phyloP scores from a whole-genome alignment of 2,329 filamentous ascomycete species.

The Falciphora oryzae region DNA sequence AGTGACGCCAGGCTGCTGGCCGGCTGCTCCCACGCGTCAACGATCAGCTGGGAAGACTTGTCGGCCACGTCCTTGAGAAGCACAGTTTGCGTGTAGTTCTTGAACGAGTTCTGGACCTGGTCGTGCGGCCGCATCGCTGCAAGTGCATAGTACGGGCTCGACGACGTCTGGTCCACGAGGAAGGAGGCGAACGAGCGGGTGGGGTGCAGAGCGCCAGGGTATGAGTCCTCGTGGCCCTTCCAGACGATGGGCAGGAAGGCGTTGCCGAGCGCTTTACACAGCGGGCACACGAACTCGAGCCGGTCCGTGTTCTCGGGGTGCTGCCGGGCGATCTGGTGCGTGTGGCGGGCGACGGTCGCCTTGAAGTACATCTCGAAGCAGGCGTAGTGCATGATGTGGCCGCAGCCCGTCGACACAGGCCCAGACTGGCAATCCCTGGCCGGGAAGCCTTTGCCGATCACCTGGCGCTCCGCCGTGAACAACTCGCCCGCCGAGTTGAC shows the following conservation, averaged over 20 bases:
- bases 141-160: constrained; percentile 33
- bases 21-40: constrained; percentile 38
- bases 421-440: constrained; percentile 60
- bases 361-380: constrained; percentile 92
- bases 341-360: constrained; percentile 76
- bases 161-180: constrained; percentile 51
- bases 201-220: constrained; percentile 63
- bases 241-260: constrained; percentile 91
- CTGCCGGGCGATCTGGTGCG: constrained; percentile 87
- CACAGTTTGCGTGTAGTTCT: constrained; percentile 30
- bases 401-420: constrained; percentile 84
- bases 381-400: constrained; percentile 96
- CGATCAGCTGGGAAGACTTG: constrained; percentile 28
- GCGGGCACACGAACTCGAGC: constrained; percentile 91
- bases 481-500: constrained; percentile 65
- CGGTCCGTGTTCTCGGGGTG: constrained; percentile 76
- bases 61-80: constrained; percentile 36
- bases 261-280: constrained; percentile 96
- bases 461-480: constrained; percentile 69
- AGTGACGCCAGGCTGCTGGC: constrained; percentile 26
- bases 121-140: constrained; percentile 28
- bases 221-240: constrained; percentile 84
- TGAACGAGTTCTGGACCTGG: constrained; percentile 29
- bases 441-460: constrained; percentile 85
- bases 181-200: constrained; percentile 59